phyloP scores from a whole-genome alignment of 768 basidiomycete genomes.

The Rhodotorula kratochvilovae region DNA sequence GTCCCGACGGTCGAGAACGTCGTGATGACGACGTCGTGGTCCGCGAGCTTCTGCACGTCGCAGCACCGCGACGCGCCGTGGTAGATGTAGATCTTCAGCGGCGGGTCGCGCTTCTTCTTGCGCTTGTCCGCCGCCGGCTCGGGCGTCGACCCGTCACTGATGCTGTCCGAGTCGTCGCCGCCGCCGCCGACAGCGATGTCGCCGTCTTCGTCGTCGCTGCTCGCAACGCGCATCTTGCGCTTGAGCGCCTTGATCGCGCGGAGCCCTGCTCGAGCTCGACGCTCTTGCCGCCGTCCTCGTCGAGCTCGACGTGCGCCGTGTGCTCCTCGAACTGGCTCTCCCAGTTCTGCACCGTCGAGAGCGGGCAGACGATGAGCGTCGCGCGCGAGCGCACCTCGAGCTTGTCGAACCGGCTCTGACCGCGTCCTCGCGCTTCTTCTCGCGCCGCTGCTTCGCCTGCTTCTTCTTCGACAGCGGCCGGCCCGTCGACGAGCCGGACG shows the following conservation, averaged over 20 bases:
- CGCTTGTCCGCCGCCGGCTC: not conserved
- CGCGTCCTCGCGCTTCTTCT: conserved; percentile 54
- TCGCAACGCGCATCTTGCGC: conserved; percentile 7
- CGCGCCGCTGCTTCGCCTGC: conserved; percentile 64
- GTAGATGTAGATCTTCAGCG: conserved; percentile 71
- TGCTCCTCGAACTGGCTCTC: conserved; percentile 98
- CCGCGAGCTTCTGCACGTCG: conserved; percentile 78
- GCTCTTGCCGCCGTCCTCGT: conserved; percentile 17
- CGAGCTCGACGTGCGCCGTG: conserved; percentile 18
- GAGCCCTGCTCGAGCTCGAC: conserved; percentile 35
- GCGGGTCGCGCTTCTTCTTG: conserved; percentile 42
- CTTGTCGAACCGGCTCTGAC: conserved; percentile 62
- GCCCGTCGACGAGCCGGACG: not conserved
- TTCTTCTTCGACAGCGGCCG: conserved; percentile 63
- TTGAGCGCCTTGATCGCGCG: not conserved
- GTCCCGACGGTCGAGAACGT: conserved; percentile 93
- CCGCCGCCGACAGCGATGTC: not conserved
- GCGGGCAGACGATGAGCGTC: conserved; percentile 91
- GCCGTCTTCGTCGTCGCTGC: conserved; percentile 22
- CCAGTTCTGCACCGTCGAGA: conserved; percentile 97
- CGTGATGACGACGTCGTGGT: conserved; percentile 96
- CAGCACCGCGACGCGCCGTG: conserved; percentile 84
- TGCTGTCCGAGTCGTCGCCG: not conserved
- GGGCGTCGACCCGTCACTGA: conserved; percentile 8
- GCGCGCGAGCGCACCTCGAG: conserved; percentile 80